These are phyloP conservation scores for Apiotrichum sp. DNA, from an alignment of 1,284 basidiomycete species.

Conservation along the genomic window DNA sequence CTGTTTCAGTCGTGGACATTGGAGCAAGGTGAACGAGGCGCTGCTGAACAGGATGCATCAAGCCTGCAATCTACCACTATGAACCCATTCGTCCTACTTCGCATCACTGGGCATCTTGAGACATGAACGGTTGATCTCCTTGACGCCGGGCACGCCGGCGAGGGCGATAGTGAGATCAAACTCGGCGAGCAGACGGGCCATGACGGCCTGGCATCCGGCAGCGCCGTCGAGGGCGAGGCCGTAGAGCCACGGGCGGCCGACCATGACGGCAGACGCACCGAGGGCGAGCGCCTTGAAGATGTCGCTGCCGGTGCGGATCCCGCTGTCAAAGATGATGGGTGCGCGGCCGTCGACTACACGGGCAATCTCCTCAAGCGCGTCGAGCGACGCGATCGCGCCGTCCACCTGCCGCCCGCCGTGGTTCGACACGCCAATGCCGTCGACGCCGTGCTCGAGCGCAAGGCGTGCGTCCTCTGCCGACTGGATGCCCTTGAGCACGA, in stretches of 20 bases:
- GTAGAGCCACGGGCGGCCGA: conserved; percentile 50
- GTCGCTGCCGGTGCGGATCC: conserved; percentile 67
- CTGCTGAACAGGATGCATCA: too few relatives aligned
- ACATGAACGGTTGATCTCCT: conserved; percentile 13
- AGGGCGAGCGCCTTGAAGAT: conserved; percentile 60
- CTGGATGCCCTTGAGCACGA: conserved; percentile 62
- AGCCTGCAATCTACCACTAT: not conserved
- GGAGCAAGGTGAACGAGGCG: too few relatives aligned
- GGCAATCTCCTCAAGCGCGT: conserved; percentile 54
- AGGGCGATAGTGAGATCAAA: conserved; percentile 51
- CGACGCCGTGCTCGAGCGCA: conserved; percentile 58
- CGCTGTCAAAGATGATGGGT: conserved; percentile 71
- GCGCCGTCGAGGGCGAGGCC: conserved; percentile 60
- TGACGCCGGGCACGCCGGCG: conserved; percentile 16
- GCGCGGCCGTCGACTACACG: conserved; percentile 47
- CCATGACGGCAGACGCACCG: conserved; percentile 39
- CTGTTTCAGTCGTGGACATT: too few relatives aligned
- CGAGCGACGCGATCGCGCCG: conserved; percentile 65
- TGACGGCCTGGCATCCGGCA: conserved; percentile 60
- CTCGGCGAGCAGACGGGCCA: conserved; percentile 59
- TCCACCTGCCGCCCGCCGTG: conserved; percentile 79
- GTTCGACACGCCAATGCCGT: conserved; percentile 74
- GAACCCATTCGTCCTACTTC: not conserved
- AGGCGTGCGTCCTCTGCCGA: conserved; percentile 61
- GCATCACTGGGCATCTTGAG: not conserved